A percentile compares a stretch with the other conserved stretches of the same genome.
phyloP scores from a whole-genome alignment of 2,329 filamentous ascomycete species.

The Fusarium zealandicum region DNA sequence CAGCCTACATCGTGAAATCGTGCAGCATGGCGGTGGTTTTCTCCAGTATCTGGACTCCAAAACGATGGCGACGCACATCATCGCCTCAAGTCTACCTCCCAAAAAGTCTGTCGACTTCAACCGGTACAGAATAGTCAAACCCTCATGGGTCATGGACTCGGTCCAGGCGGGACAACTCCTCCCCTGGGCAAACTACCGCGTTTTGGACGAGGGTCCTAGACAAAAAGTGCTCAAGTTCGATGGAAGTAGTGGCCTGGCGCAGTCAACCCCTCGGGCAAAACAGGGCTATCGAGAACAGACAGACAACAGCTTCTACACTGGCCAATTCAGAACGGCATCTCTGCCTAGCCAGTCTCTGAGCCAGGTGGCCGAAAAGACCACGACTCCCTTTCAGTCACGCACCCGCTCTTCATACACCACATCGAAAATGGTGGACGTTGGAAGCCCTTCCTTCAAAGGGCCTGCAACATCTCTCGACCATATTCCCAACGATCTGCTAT shows the following conservation, averaged over 20 bases:
- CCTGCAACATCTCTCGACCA: background rate
- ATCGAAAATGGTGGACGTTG: background rate
- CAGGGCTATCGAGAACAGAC: constrained; percentile 82
- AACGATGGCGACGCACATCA: constrained; percentile 94
- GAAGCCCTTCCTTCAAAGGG: constrained; percentile 2
- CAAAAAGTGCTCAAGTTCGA: constrained; percentile 77
- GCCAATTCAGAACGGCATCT: constrained; percentile 63
- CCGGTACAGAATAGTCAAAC: constrained; percentile 90
- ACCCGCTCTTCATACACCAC: background rate
- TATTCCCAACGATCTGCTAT: background rate
- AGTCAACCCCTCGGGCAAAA: constrained; percentile 63
- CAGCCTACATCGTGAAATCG: constrained; percentile 81
- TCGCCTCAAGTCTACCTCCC: constrained; percentile 86
- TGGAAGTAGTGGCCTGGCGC: constrained; percentile 70
- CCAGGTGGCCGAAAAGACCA: constrained; percentile 41
- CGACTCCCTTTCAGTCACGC: constrained; percentile 29
- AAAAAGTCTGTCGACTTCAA: constrained; percentile 92
- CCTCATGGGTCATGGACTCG: constrained; percentile 92
- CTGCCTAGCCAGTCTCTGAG: constrained; percentile 41
- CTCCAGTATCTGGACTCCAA: constrained; percentile 95
- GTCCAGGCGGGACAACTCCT: constrained; percentile 80
- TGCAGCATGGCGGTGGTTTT: constrained; percentile 92
- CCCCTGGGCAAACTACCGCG: constrained; percentile 85
- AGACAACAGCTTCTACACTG: constrained; percentile 81
- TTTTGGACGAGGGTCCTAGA: constrained; percentile 82